Evolutionary conservation across 2,329 filamentous ascomycete species (phyloP).

Genomic region (Penicillium paneum): DNA sequence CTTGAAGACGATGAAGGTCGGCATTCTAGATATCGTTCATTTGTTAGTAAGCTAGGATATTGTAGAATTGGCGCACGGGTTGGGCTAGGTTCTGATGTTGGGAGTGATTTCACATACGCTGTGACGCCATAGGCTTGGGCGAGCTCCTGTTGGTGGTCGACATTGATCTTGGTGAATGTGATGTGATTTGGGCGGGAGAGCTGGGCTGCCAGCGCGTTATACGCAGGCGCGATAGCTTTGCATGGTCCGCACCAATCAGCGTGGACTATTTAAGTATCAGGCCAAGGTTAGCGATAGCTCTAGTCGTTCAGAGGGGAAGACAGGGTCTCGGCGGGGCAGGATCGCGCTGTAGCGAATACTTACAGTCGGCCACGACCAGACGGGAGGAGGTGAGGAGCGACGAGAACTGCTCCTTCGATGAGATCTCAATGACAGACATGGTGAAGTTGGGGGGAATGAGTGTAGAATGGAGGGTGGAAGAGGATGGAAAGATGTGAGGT

Average conservation of each 20-base stretch:
- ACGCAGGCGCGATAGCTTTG: slow-evolving; percentile 77
- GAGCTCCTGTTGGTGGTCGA: slow-evolving; percentile 71
- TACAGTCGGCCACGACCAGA: slow-evolving; percentile 86
- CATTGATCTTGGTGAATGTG: slow-evolving; percentile 84
- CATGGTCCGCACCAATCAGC: slow-evolving; percentile 84
- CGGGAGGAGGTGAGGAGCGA: slow-evolving; percentile 66
- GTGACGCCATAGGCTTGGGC: slow-evolving; percentile 70
- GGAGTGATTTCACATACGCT: slow-evolving; percentile 47
- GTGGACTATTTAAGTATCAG: slow-evolving; percentile 60
- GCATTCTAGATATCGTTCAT: slow-evolving; percentile 55
- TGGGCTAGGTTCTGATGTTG: not conserved
- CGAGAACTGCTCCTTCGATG: slow-evolving; percentile 65
- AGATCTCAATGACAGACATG: slow-evolving; percentile 53
- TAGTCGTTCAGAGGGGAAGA: slow-evolving; percentile 9
- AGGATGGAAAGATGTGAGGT: slow-evolving; percentile 17
- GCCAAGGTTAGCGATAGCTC: slow-evolving; percentile 22
- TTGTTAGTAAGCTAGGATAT: not conserved
- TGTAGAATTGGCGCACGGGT: not conserved
- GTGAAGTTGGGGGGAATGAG: slow-evolving; percentile 22
- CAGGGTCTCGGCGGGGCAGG: slow-evolving; percentile 12
- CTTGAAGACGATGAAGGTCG: slow-evolving; percentile 89
- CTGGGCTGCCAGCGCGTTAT: slow-evolving; percentile 69
- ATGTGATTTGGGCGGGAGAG: slow-evolving; percentile 70
- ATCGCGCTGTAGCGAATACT: slow-evolving; percentile 40
- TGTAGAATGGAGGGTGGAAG: slow-evolving; percentile 5